A percentile compares a stretch with the other conserved stretches of the same genome.
Conservation (phyloP, 495 filamentous ascomycete genomes). For the Penicillium pancosmium region DNA sequence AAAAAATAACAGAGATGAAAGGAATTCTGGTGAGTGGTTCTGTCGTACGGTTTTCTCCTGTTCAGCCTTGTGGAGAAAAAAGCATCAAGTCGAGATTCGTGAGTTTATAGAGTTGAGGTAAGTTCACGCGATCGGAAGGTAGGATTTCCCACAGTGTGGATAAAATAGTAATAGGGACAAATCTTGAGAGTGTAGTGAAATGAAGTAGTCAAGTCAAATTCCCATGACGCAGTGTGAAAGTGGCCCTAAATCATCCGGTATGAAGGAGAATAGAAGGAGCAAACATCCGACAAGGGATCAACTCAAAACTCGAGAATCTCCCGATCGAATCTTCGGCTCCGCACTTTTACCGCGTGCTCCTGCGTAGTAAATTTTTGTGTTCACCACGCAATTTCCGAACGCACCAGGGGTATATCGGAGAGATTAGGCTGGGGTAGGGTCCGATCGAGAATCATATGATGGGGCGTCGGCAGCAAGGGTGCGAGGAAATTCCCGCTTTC, state of each 20-base stretch:
- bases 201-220: conserved; percentile 17
- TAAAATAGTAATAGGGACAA: not conserved
- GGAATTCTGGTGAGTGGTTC: not conserved
- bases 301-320: not conserved
- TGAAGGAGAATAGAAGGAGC: conserved; percentile 8
- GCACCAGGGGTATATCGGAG: not conserved
- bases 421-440: not conserved
- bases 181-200: not conserved
- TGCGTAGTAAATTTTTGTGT: not conserved
- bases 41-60: not conserved
- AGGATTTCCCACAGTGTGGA: not conserved
- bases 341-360: no score
- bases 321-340: not conserved
- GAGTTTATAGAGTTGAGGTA: no score
- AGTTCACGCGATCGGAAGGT: not conserved
- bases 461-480: not conserved
- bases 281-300: not conserved
- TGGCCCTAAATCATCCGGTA: conserved; percentile 8
- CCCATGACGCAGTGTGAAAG: conserved; percentile 23
- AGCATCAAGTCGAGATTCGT: not conserved
- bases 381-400: conserved; percentile 1
- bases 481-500: not conserved
- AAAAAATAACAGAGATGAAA: not conserved
- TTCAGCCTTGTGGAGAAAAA: not conserved
- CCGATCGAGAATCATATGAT: conserved; percentile 2